Evolutionary conservation across 306 rosid genomes (phyloP), one percentile per base, ranked within the genome.

Genomic region (Carpinus fangiana): DNA sequence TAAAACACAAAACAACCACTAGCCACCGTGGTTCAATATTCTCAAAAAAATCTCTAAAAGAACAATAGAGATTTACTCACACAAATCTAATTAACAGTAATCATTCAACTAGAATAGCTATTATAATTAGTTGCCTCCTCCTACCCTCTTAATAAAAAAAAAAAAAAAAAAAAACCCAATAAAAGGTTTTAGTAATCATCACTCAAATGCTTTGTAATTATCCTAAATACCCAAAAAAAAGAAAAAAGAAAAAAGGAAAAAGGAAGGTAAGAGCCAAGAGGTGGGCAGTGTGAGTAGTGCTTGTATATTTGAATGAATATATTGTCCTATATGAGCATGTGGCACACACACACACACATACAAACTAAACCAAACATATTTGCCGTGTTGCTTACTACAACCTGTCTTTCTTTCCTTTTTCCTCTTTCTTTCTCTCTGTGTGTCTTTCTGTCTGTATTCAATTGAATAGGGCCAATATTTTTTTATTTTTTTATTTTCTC

Each of bases 341-440:
- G 95, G 88, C 87, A 80, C 93, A 80, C 26, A 23, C 93, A 80
- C 26, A 23, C 26, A 23, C 86, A 69, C 68, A 55, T 68, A 28
- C 60, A 56, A 80, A 77, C 67, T 64, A 78, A 65, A 78, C 87
- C 90, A 80, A 83, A 79, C 84, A 60, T 48, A 41, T 5, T 64
- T 89, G 92, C 88, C 92, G 92, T 88, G 94, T 87, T 70, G 75
- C 82, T 76, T 55, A 72, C 87, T 81, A 73, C 83, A 85, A 38
- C 85, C 57, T 81, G 11, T 5, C 7, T 14, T 28, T 4, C 12
- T 61, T 8, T 26, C n/a, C 20, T 23, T 41, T 47, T 74, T 23
- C 21, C 47, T 56, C 21, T 1, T 17, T 7, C 21, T 18, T 51
- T 41, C 4, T 57, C n/a, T 16, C 31, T 47, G 21, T 31, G 48